A percentile compares a stretch with the other conserved stretches of the same genome.
These are phyloP conservation scores for Zostera marina DNA, from an alignment of 116 monocot species.

Conservation along the genomic window DNA sequence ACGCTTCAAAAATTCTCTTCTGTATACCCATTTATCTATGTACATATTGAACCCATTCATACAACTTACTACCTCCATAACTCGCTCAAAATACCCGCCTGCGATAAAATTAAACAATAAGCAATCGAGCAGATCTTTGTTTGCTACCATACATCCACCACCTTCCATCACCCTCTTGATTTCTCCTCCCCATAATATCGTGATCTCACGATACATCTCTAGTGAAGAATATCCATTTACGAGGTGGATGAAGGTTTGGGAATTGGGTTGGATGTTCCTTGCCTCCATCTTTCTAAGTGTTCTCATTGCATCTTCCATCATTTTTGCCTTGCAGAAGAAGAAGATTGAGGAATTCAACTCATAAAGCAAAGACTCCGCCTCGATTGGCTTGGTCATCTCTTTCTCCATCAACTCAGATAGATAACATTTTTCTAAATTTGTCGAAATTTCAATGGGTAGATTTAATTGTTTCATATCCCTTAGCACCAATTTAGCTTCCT, in stretches of 20 bases:
- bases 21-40: slow-evolving; percentile 69
- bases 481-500: slow-evolving; percentile 39
- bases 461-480: slow-evolving; percentile 38
- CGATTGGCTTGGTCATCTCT: slow-evolving; percentile 22
- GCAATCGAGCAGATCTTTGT: slow-evolving; percentile 57
- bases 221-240: slow-evolving; percentile 60
- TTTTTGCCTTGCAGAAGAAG: slow-evolving; percentile 82
- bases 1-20: slow-evolving; percentile 55
- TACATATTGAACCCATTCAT: slow-evolving; percentile 43
- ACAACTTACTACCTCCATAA: slow-evolving; percentile 47
- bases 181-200: slow-evolving; percentile 85
- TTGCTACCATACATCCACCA: slow-evolving; percentile 18
- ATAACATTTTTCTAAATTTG: slow-evolving; percentile 10
- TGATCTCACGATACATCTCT: slow-evolving; percentile 68
- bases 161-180: slow-evolving; percentile 48
- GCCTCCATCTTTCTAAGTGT: slow-evolving; percentile 56
- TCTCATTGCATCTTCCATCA: slow-evolving; percentile 78
- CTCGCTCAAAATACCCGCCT: slow-evolving; percentile 85
- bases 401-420: slow-evolving; percentile 26
- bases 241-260: slow-evolving; percentile 46
- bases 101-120: slow-evolving; percentile 62
- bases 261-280: slow-evolving; percentile 39
- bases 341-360: slow-evolving; percentile 69
- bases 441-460: neutral
- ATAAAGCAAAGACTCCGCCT: slow-evolving; percentile 20